Conservation (phyloP, 495 filamentous ascomycete genomes). For the Penicillium malachiteum region DNA sequence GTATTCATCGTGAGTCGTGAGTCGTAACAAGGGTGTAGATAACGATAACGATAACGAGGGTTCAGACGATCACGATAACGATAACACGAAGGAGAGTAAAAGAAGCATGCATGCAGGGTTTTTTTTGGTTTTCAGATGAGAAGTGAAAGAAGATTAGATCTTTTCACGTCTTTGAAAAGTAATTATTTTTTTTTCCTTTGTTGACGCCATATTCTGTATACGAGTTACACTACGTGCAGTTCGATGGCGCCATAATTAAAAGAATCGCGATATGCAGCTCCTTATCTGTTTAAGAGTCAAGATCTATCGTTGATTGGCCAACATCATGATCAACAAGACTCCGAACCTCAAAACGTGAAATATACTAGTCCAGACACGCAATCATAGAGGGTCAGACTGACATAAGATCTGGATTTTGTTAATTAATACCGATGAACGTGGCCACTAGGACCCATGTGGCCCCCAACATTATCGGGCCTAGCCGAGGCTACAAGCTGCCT, state of each 20-base stretch:
- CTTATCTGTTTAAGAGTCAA: too few species aligned
- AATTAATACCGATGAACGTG: too few species aligned
- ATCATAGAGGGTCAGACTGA: too few species aligned
- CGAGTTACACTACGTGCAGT: not conserved
- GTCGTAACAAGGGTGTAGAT: not conserved
- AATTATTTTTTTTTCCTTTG: not conserved
- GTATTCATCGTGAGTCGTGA: conserved; percentile 1
- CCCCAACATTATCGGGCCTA: too few species aligned
- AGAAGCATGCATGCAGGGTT: not conserved
- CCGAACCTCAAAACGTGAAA: too few species aligned
- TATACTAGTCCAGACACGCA: too few species aligned
- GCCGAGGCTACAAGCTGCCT: too few species aligned
- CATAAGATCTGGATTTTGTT: too few species aligned
- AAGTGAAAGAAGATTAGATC: not conserved
- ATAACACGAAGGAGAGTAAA: not conserved
- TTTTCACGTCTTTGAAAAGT: not conserved
- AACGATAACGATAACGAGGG: not conserved
- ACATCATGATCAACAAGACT: too few species aligned
- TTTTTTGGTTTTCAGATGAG: not conserved
- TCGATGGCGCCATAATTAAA: conserved; percentile 17
- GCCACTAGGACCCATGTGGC: too few species aligned
- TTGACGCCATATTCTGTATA: not conserved
- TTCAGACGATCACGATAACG: not conserved
- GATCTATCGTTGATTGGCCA: too few species aligned
- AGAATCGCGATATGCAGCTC: conserved; percentile 8